phyloP scores from a whole-genome alignment of 371 early-diverging fungal species.

The Rhizopus stolonifer region DNA sequence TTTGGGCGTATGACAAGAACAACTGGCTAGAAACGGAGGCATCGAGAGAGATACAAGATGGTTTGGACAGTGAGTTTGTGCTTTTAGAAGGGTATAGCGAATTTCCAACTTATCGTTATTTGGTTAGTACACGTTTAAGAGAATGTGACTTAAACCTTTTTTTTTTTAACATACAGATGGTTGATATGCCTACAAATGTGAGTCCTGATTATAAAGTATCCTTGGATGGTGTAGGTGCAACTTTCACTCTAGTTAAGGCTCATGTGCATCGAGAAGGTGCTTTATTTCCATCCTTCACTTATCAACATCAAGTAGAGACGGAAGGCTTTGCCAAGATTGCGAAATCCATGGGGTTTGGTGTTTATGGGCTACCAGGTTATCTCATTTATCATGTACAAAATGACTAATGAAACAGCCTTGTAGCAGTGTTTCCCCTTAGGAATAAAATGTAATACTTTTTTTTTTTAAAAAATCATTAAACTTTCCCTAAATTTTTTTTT shows the following conservation, averaged over 20 bases:
- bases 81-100: conserved; percentile 48
- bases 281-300: conserved; percentile 62
- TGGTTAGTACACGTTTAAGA: conserved; percentile 16
- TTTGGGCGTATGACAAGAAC: conserved; percentile 65
- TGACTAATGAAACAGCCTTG: background rate
- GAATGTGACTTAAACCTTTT: no score
- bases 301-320: conserved; percentile 72
- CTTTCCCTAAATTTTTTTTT: no score
- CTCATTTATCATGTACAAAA: conserved; percentile 41
- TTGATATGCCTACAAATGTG: conserved; percentile 48
- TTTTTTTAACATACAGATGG: no score
- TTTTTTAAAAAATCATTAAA: background rate
- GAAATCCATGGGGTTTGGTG: conserved; percentile 53
- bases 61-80: conserved; percentile 46
- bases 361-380: conserved; percentile 52
- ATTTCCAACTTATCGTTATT: conserved; percentile 40
- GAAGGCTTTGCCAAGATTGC: conserved; percentile 80
- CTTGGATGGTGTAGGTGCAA: conserved; percentile 40
- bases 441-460: background rate
- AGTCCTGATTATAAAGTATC: conserved; percentile 33
- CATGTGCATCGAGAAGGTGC: conserved; percentile 69
- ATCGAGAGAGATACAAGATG: conserved; percentile 51
- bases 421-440: background rate
- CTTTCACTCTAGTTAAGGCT: conserved; percentile 60
- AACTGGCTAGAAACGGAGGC: conserved; percentile 64